These are phyloP conservation scores for Artemisia argyi DNA, from an alignment of 129 eudicot species.

Conservation along the genomic window DNA sequence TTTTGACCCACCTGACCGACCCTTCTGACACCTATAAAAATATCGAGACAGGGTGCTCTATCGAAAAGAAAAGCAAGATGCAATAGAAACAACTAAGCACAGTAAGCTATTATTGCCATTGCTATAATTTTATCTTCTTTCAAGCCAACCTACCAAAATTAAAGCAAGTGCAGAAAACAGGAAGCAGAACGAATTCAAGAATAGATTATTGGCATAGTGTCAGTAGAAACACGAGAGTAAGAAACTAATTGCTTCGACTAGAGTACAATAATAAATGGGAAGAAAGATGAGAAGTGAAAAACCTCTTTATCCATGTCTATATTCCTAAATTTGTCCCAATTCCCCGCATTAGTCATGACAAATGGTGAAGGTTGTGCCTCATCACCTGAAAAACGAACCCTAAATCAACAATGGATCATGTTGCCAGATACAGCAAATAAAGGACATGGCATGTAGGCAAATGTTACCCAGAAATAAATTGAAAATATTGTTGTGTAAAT, in stretches of 20 bases:
- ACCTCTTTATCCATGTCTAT: conserved; percentile 99
- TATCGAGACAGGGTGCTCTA: neutral
- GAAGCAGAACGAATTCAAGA: conserved; percentile 7
- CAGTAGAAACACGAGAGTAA: conserved; percentile 4
- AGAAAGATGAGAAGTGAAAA: conserved; percentile 21
- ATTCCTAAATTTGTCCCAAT: conserved; percentile 92
- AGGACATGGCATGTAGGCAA: neutral
- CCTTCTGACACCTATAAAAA: neutral
- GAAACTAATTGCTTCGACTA: conserved; percentile 10
- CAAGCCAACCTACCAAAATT: conserved; percentile 12
- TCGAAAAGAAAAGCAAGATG: neutral
- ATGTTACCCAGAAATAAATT: neutral
- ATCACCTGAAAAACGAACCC: conserved; percentile 65
- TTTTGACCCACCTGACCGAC: neutral
- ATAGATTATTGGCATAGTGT: neutral
- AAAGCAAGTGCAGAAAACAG: neutral
- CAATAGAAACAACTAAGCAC: neutral
- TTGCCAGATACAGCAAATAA: conserved; percentile 8
- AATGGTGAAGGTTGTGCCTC: conserved; percentile 79
- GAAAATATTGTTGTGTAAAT: too few relatives aligned
- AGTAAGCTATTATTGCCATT: neutral
- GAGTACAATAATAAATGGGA: neutral
- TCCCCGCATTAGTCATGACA: conserved; percentile 67
- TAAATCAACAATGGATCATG: conserved; percentile 6
- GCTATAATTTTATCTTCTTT: neutral